A percentile compares a stretch with the other conserved stretches of the same genome.
These are phyloP conservation scores for Geosmithia morbida DNA, from an alignment of 2,329 filamentous ascomycete species.

Conservation along the genomic window DNA sequence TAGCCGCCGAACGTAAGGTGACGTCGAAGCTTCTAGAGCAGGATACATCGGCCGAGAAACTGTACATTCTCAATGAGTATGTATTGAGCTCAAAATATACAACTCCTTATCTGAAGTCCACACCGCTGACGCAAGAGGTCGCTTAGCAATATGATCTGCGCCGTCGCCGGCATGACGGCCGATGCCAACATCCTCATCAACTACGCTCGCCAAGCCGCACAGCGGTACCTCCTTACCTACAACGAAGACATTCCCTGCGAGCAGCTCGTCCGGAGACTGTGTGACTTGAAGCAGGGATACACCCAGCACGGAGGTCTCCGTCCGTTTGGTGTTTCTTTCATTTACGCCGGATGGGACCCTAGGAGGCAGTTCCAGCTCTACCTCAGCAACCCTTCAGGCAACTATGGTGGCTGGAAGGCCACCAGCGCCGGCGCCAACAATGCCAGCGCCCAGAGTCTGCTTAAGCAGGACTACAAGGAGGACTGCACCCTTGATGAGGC, in stretches of 20 bases:
- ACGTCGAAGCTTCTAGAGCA: slow-evolving; percentile 98
- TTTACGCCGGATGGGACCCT: slow-evolving; percentile 96
- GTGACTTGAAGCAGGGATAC: slow-evolving; percentile 98
- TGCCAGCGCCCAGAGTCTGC: slow-evolving; percentile 84
- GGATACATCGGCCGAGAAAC: slow-evolving; percentile 98
- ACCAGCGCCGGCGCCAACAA: slow-evolving; percentile 98
- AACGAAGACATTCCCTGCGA: slow-evolving; percentile 99
- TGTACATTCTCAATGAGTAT: slow-evolving; percentile 97
- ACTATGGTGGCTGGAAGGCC: slow-evolving; percentile 99
- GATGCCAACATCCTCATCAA: slow-evolving; percentile 99
- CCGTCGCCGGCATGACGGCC: slow-evolving; percentile 96
- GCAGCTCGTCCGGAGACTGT: slow-evolving; percentile 89
- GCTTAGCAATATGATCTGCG: slow-evolving; percentile 98
- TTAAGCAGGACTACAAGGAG: slow-evolving; percentile 99
- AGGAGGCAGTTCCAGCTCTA: slow-evolving; percentile 97
- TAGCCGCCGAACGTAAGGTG: slow-evolving; percentile 96
- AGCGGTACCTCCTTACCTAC: slow-evolving; percentile 96
- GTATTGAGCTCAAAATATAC: slow-evolving; percentile 12
- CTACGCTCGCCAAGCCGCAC: slow-evolving; percentile 92
- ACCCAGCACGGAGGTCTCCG: slow-evolving; percentile 97
- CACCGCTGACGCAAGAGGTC: slow-evolving; percentile 1
- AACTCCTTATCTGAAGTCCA: not conserved
- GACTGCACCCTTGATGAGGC: slow-evolving; percentile 93
- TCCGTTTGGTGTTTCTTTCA: slow-evolving; percentile 97
- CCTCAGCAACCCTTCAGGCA: slow-evolving; percentile 96